phyloP scores from a whole-genome alignment of 805 yeast species.

The Wickerhamiella azymoides region DNA sequence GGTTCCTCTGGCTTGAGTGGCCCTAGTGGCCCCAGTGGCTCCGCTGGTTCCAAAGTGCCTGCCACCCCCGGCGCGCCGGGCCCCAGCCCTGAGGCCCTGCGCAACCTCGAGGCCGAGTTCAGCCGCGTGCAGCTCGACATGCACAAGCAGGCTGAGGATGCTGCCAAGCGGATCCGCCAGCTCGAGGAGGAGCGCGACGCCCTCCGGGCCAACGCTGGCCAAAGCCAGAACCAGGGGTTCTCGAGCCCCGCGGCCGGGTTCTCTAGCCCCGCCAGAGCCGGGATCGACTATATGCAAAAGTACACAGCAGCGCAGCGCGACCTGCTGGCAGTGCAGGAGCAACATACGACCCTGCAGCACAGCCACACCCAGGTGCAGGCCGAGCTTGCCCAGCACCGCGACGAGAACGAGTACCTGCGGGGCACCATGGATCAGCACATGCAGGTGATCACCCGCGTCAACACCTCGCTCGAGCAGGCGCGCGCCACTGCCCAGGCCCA shows the following conservation, averaged over 20 bases:
- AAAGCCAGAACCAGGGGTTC: no score
- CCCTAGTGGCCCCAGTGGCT: no score
- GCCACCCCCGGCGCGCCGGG: no score
- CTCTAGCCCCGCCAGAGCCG: background rate
- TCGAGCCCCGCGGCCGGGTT: background rate
- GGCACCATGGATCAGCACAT: constrained; percentile 16
- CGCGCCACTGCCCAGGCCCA: constrained; percentile 12
- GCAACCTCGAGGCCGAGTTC: constrained; percentile 18
- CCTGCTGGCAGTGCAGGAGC: constrained; percentile 11
- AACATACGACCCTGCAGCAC: constrained; percentile 12
- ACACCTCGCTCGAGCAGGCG: constrained; percentile 14
- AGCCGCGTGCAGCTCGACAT: constrained; percentile 17
- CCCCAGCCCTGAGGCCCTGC: background rate
- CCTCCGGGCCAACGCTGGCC: no score
- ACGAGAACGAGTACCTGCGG: constrained; percentile 11
- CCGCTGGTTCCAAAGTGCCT: no score
- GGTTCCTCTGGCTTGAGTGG: no score
- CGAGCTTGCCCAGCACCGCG: constrained; percentile 12
- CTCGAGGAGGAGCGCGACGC: constrained; percentile 8
- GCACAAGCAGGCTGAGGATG: constrained; percentile 19
- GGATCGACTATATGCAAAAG: constrained; percentile 12
- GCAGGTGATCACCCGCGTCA: constrained; percentile 13
- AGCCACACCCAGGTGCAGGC: constrained; percentile 8
- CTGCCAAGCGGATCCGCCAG: constrained; percentile 16
- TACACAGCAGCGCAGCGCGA: constrained; percentile 13